Evolutionary conservation across 257 asterid species (phyloP).

Genomic region (Ballota nigra): DNA sequence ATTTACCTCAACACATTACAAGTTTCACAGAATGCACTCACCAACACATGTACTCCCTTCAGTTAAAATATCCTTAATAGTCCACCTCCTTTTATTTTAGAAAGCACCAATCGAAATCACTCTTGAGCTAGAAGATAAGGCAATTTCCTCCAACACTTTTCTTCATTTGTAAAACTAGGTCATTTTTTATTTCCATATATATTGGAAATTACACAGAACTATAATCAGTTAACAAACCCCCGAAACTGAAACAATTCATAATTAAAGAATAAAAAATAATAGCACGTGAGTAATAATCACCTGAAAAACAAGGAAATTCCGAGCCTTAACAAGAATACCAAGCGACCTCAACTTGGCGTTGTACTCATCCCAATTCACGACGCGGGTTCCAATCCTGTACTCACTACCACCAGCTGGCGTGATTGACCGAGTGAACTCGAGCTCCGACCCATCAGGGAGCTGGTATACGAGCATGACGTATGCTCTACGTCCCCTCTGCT

Average conservation of each 20-base stretch:
- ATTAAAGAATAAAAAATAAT: background rate
- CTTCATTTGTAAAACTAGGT: too few relatives aligned
- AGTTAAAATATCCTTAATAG: background rate
- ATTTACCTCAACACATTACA: background rate
- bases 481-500: slow-evolving; percentile 82
- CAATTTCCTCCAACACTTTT: slow-evolving; percentile 9
- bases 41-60: background rate
- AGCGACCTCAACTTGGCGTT: slow-evolving; percentile 65
- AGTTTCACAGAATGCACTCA: background rate
- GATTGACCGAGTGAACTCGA: slow-evolving; percentile 79
- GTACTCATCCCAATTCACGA: slow-evolving; percentile 80
- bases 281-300: slow-evolving; percentile 26
- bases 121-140: background rate
- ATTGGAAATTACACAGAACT: background rate
- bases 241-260: background rate
- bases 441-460: slow-evolving; percentile 61
- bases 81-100: background rate
- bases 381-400: slow-evolving; percentile 62
- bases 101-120: background rate
- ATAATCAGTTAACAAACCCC: background rate
- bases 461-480: slow-evolving; percentile 75
- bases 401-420: slow-evolving; percentile 80
- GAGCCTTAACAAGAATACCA: slow-evolving; percentile 89
- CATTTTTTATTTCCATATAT: background rate
- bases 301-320: slow-evolving; percentile 98